Percentiles rank a stretch among this genome's conserved stretches.
phyloP scores from a whole-genome alignment of 2,329 filamentous ascomycete species.

The Plenodomus lindquistii region DNA sequence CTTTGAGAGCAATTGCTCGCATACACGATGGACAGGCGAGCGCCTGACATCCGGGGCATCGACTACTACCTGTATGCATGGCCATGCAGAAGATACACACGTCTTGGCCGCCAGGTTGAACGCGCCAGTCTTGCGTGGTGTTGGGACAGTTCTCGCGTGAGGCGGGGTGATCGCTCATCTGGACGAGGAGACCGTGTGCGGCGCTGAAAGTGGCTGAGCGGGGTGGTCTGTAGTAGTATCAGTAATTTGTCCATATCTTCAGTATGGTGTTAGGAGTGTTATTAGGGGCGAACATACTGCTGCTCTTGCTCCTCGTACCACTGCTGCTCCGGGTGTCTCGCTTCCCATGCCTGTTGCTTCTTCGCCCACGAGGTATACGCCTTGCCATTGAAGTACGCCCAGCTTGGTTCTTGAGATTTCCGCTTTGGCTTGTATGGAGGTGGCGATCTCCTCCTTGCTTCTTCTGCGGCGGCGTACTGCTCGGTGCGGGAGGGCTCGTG shows the following conservation, averaged over 20 bases:
- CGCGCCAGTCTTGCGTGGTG: slow-evolving; percentile 1
- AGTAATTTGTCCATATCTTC: not conserved
- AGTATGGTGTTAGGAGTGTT: not conserved
- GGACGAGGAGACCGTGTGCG: slow-evolving; percentile 12
- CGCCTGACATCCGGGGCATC: slow-evolving; percentile 17
- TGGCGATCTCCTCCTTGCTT: slow-evolving; percentile 1
- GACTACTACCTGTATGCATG: not conserved
- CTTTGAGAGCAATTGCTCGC: not conserved
- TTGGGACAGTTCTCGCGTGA: slow-evolving; percentile 5
- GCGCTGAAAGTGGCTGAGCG: not conserved
- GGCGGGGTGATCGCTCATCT: slow-evolving; percentile 11
- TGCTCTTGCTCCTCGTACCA: not conserved
- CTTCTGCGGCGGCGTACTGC: not conserved
- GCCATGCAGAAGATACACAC: slow-evolving; percentile 15
- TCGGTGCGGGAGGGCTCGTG: not conserved
- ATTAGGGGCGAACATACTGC: not conserved
- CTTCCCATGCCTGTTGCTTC: not conserved
- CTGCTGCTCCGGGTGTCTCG: slow-evolving; percentile 7
- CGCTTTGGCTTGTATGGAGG: slow-evolving; percentile 10
- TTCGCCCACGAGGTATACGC: slow-evolving; percentile 10
- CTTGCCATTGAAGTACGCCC: slow-evolving; percentile 3
- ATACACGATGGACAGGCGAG: slow-evolving; percentile 15
- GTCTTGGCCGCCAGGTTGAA: slow-evolving; percentile 5
- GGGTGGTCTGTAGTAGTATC: not conserved
- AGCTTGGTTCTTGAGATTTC: slow-evolving; percentile 3